phyloP scores from a whole-genome alignment of 2,329 filamentous ascomycete genomes.

The Dactylella cylindrospora region DNA sequence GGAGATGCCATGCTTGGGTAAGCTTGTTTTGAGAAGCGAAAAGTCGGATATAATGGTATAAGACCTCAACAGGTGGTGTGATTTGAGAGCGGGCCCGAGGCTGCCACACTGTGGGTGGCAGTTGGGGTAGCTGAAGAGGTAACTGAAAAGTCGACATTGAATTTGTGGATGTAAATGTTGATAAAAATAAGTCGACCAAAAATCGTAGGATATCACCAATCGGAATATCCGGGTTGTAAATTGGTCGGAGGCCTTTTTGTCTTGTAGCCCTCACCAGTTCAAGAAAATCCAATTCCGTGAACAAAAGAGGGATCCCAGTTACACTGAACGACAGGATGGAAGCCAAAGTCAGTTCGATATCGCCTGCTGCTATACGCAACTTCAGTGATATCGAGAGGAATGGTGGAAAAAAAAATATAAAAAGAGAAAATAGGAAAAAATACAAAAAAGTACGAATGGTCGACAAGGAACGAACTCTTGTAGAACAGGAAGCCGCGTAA shows the following conservation, averaged over 20 bases:
- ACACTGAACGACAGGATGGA: slow-evolving; percentile 21
- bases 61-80: slow-evolving; percentile 36
- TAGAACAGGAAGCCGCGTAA: slow-evolving; percentile 31
- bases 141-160: slow-evolving; percentile 18
- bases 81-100: slow-evolving; percentile 39
- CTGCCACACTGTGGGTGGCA: slow-evolving; percentile 42
- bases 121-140: slow-evolving; percentile 18
- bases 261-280: slow-evolving; percentile 35
- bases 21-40: slow-evolving; percentile 42
- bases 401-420: slow-evolving; percentile 12
- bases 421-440: slow-evolving; percentile 7
- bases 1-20: slow-evolving; percentile 35
- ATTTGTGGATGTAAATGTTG: no score
- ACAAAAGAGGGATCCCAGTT: slow-evolving; percentile 19
- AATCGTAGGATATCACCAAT: slow-evolving; percentile 9
- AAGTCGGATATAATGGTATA: slow-evolving; percentile 42
- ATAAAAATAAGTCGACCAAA: no score
- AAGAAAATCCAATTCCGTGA: slow-evolving; percentile 38
- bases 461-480: slow-evolving; percentile 27
- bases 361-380: slow-evolving; percentile 9
- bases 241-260: slow-evolving; percentile 11
- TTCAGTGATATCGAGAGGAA: slow-evolving; percentile 26
- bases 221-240: slow-evolving; percentile 6
- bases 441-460: slow-evolving; percentile 42
- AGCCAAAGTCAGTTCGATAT: slow-evolving; percentile 21